Evolutionary conservation across 441 rosid species (phyloP), one percentile per base, ranked within the genome.

Genomic region (Erysimum pusillum): DNA sequence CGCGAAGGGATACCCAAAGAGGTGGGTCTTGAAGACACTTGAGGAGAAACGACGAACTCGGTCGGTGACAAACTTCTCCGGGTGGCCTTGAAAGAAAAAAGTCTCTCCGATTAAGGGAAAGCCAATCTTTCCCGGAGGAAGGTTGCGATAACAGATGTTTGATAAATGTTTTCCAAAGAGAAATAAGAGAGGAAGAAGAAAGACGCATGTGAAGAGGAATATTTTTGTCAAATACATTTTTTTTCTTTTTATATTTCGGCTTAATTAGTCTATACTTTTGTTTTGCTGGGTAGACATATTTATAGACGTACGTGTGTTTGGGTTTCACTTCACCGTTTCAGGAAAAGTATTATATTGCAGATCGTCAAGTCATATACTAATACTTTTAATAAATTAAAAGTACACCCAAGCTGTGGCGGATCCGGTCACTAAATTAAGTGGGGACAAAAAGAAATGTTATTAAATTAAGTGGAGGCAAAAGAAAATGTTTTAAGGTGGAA

Each of bases 1-100:
- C 0, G 78, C 88, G 28, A 25, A 0, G 80, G 28, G 28, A 25
- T 2, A 25, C 28, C 28, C 28, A 25, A 25, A 25, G 28, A 25
- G 56, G 20, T 82, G 79, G 4, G 92, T 85, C 53, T 83, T 90
- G 83, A 90, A 88, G 52, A 81, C 74, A 14, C 71, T 51, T 28
- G 87, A 61, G 31, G 64, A 83, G 10, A 82, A 76, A 63, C 42
- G 69, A 67, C 38, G 14, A 28, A 80, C 67, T 15, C 87, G 79
- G 52, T 72, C 83, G 5, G 69, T 67, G 7, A 80, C 68, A 73
- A 85, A 82, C 34, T 73, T 80, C 38, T 78, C 84, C 1, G 76
- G 79, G 36, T 46, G 83, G 48, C 86, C 85, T 63, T 74, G 71
- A 73, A 79, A 62, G 25, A 83, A 85, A 0, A 77, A 73, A 56